Conservation (phyloP, 371 early-diverging fungal genomes). For the Mucor saturninus region DNA sequence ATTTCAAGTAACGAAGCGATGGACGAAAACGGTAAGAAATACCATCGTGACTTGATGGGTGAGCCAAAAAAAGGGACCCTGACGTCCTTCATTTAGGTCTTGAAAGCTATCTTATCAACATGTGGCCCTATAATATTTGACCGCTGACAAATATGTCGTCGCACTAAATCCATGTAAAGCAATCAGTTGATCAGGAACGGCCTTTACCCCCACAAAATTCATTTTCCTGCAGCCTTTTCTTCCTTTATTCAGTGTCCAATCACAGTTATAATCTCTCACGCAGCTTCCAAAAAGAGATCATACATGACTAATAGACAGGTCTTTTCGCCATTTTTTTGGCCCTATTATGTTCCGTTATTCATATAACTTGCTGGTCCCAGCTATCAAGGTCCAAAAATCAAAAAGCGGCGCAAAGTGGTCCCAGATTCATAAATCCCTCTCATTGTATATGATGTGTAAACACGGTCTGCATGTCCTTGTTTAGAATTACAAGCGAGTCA, state of each 20-base stretch:
- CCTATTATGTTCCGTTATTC: background rate
- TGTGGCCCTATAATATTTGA: slow-evolving; percentile 22
- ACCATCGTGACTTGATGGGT: slow-evolving; percentile 13
- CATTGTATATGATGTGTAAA: background rate
- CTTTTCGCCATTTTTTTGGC: slow-evolving; percentile 13
- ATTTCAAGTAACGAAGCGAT: background rate
- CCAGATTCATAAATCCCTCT: no score
- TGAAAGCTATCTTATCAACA: slow-evolving; percentile 17
- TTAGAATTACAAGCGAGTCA: no score
- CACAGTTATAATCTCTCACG: slow-evolving; percentile 20
- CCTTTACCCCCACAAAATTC: slow-evolving; percentile 8
- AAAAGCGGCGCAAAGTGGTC: no score
- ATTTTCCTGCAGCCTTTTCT: slow-evolving; percentile 1
- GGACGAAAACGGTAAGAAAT: slow-evolving; percentile 20
- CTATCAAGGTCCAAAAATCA: no score
- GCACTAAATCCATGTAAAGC: slow-evolving; percentile 20
- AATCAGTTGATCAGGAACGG: slow-evolving; percentile 10
- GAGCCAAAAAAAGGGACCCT: background rate
- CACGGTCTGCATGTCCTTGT: no score
- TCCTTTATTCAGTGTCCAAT: slow-evolving; percentile 7
- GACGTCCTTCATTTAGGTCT: background rate
- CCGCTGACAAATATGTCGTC: slow-evolving; percentile 32
- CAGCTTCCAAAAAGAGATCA: slow-evolving; percentile 11
- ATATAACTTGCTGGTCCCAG: no score
- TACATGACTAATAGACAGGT: slow-evolving; percentile 8